A percentile compares a stretch with the other conserved stretches of the same genome.
phyloP scores from a whole-genome alignment of 2,329 filamentous ascomycete genomes.

The Alternaria triticimaculans region DNA sequence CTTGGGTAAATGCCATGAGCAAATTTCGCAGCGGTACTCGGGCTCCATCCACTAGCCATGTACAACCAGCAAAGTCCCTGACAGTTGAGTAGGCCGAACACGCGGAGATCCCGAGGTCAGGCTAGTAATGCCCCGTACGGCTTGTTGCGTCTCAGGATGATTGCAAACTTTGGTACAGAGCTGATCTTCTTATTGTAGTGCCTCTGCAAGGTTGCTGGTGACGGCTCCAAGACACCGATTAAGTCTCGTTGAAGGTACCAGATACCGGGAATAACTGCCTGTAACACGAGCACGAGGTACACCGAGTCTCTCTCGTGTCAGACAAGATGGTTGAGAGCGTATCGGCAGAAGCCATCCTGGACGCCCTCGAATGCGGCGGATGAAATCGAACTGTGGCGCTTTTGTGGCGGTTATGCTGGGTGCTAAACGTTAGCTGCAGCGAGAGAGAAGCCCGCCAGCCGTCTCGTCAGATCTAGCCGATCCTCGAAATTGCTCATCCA shows the following conservation, averaged over 20 bases:
- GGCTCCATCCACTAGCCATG: background rate
- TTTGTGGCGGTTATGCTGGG: background rate
- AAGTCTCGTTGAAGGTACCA: background rate
- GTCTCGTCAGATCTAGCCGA: background rate
- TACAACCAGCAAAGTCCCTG: background rate
- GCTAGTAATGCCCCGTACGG: background rate
- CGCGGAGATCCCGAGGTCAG: background rate
- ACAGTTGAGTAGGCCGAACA: background rate
- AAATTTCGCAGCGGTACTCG: background rate
- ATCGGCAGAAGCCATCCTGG: background rate
- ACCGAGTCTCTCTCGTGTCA: background rate
- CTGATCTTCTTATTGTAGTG: background rate
- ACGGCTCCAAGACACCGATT: background rate
- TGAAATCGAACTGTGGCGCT: background rate
- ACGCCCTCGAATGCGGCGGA: background rate
- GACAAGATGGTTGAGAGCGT: background rate
- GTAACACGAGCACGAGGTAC: background rate
- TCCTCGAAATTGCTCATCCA: background rate
- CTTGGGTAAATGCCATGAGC: background rate
- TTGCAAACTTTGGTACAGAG: background rate
- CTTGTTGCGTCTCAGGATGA: background rate
- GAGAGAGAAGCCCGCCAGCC: background rate
- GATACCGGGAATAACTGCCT: background rate
- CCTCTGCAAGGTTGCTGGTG: background rate
- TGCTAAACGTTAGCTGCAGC: conserved; percentile 13